Evolutionary conservation across 1,284 basidiomycete species (phyloP), one percentile per base, ranked within the genome.

Genomic region (Microbotryomycetes sp.): DNA sequence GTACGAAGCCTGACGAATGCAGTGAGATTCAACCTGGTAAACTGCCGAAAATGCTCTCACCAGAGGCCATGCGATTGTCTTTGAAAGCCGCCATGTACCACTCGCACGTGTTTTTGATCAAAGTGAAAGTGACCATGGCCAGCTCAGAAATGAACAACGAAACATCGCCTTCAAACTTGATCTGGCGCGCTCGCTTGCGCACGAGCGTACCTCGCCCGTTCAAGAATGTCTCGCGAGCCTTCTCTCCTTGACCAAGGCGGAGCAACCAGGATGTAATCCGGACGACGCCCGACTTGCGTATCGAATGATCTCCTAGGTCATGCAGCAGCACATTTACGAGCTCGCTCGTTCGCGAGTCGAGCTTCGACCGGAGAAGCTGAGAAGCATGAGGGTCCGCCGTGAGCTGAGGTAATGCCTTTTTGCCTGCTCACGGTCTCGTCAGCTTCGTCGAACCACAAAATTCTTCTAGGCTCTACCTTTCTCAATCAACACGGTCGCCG

Each of bases 11-110:
- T 92, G 62, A 18, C 35, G 35, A 9, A 41, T 18, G 13, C 57
- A 45, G 45, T 41, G 5, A 13, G 23, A 2, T 16, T 48, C 26
- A 21, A 26, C 3, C 26, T 48, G 23, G 28, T 28, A 15, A 2
- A 6, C 3, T 21, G 15, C 5, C 50, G 18, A 79, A 3, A 26
- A 21, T 18, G 7, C 3, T 70, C 88, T 69, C 70, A 91, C 91
- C 83, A 58, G 90, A 93, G 0, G 93, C 89, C 72, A 92, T 90
- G 64, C 89, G 85, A 72, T 92, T 91, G 75, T 97, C 93, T 75
- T 87, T 90, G 77, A 97, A 99, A 52, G 91, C 93, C 1, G 86
- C 86, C 73, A 97, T 81, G 76, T 91, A 99, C 96, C 94, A 98
- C 75, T 99, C 94, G 46, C 89, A 89, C 1, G 93, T 97, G 73